These are phyloP conservation scores for Colletotrichum sp. DNA, from an alignment of 2,329 filamentous ascomycete genomes.

Conservation along the genomic window DNA sequence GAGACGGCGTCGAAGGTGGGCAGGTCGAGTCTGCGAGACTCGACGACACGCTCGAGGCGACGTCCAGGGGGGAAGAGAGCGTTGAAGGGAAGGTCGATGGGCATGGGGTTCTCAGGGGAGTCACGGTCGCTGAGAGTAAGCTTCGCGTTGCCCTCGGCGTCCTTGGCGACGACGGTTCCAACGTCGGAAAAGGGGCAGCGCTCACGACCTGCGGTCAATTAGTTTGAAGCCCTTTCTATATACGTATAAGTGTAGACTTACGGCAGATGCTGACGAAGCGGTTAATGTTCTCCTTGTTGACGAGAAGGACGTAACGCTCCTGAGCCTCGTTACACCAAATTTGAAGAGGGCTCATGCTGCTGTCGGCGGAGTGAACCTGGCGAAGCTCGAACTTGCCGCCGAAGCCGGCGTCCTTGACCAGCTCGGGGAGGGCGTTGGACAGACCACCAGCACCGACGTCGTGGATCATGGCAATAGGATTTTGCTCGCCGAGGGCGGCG, in stretches of 20 bases:
- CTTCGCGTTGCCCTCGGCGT: slow-evolving; percentile 68
- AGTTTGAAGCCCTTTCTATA: not conserved
- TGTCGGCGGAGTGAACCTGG: slow-evolving; percentile 89
- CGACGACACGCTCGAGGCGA: slow-evolving; percentile 78
- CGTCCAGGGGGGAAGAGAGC: slow-evolving; percentile 87
- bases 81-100: slow-evolving; percentile 89
- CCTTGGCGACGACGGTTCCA: slow-evolving; percentile 72
- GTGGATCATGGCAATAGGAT: slow-evolving; percentile 95
- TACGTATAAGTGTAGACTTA: slow-evolving; percentile 33
- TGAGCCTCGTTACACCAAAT: slow-evolving; percentile 99
- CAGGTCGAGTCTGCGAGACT: slow-evolving; percentile 71
- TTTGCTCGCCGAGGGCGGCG: slow-evolving; percentile 80
- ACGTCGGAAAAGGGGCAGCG: slow-evolving; percentile 93
- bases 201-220: slow-evolving; percentile 67
- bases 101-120: slow-evolving; percentile 73
- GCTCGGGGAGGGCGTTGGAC: slow-evolving; percentile 75
- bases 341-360: slow-evolving; percentile 91
- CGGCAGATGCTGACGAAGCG: slow-evolving; percentile 72
- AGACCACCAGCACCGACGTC: slow-evolving; percentile 94
- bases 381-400: slow-evolving; percentile 94
- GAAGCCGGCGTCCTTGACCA: slow-evolving; percentile 90
- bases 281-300: slow-evolving; percentile 82
- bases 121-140: slow-evolving; percentile 85
- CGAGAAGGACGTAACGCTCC: slow-evolving; percentile 91
- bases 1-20: slow-evolving; percentile 72